phyloP scores from a whole-genome alignment of 257 asterid species.

The Solanum pimpinellifolium region DNA sequence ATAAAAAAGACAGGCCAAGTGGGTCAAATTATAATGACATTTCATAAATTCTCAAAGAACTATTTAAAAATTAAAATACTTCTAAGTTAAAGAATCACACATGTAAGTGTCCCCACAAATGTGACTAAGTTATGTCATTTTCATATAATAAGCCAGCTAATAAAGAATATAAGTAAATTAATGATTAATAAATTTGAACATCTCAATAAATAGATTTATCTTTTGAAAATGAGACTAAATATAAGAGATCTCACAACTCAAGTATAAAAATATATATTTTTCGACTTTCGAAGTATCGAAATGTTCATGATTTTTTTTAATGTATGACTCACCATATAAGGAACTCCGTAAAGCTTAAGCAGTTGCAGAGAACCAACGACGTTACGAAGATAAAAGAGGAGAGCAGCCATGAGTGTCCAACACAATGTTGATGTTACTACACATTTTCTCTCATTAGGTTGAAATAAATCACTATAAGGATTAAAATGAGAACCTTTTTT shows the following conservation, averaged over 20 bases:
- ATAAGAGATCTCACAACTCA: not conserved
- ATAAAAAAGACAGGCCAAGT: not conserved
- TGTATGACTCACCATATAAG: constrained; percentile 43
- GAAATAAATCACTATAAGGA: constrained; percentile 62
- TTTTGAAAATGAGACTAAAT: not conserved
- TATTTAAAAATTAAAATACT: not conserved
- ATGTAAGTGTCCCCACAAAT: not conserved
- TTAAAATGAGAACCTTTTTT: constrained; percentile 88
- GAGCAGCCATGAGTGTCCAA: constrained; percentile 52
- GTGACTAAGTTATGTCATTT: not conserved
- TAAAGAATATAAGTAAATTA: not conserved
- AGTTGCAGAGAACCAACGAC: constrained; percentile 32
- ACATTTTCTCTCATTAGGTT: constrained; percentile 39
- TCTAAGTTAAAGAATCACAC: not conserved
- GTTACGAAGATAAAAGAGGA: constrained; percentile 22
- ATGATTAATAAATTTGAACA: not conserved
- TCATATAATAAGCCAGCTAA: not conserved
- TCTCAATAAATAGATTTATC: too few relatives aligned
- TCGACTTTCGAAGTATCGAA: not conserved
- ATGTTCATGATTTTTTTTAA: not conserved
- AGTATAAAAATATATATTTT: not conserved
- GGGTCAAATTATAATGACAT: not conserved
- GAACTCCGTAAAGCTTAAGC: constrained; percentile 57
- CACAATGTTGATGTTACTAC: constrained; percentile 59
- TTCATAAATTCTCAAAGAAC: not conserved